Base-by-base conservation (phyloP, 208 protist species). In the Spongospora subterranea region DNA sequence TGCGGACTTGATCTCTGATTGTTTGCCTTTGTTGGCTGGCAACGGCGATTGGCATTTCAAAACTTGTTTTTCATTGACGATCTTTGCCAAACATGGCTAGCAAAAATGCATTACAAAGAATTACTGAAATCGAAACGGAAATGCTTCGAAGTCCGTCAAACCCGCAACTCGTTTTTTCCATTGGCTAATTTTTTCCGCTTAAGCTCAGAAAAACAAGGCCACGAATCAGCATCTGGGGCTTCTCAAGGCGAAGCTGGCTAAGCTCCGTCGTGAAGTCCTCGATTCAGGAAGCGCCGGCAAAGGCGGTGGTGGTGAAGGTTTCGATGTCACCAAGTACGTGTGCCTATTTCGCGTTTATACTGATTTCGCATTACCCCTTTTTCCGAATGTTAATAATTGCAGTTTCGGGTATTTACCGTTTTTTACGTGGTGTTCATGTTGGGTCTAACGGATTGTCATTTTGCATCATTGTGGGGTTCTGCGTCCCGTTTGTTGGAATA, bases 191-290 rank as follows among this genome's bases (percentile, higher is more conserved):
- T 6, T 46, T n/a, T 38, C 35, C 20, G 89, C 13, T 24, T 32
- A 17, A 46, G 93, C 92, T 50, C 92, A 93, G 88, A 93, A 93
- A 39, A 93, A 93, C 82, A 93, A 93, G 77, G 91, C 91, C 39
- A 93, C 92, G 32, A 60, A 54, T 53, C 38, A 89, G 88, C 94
- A 95, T 45, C 95, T 99, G 88, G 98, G 98, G 93, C 90, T 96
- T 43, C 94, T 99, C 45, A 99, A 99, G 94, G 98, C 98, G 0
- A 98, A 98, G 90, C 94, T 99, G 0, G 98, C 98, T 1, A 98
- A 99, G 93, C 95, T 99, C 17, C 97, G 97, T 93, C 96, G 97
- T 53, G 98, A 99, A 45, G 24, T 89, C 29, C 35, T 71, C n/a
- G 90, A 41, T 46, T 64, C 89, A 13, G 95, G 94, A 91, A 77